These are phyloP conservation scores for Hypoxylon sp. DNA, from an alignment of 2,329 filamentous ascomycete species.

Conservation along the genomic window DNA sequence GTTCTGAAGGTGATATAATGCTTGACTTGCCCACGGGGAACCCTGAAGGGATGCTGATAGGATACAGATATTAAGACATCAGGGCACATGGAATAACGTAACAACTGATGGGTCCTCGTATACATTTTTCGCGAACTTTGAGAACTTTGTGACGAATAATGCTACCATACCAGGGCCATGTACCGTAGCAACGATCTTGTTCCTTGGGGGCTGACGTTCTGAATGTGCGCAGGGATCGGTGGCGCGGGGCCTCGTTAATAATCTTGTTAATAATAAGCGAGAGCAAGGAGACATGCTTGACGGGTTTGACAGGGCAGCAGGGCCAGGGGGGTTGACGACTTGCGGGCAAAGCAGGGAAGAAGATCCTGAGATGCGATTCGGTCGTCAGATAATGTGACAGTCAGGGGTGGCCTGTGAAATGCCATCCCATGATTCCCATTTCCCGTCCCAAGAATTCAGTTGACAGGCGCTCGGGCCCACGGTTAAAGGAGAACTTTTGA, in stretches of 20 bases:
- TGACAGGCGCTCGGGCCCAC: constrained; percentile 34
- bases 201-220: constrained; percentile 28
- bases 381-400: constrained; percentile 39
- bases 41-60: too few species aligned
- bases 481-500: constrained; percentile 13
- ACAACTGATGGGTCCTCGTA: too few species aligned
- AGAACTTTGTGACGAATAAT: too few species aligned
- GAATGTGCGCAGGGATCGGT: constrained; percentile 11
- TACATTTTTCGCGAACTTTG: constrained; percentile 15
- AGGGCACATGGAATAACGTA: too few species aligned
- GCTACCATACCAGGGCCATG: too few species aligned
- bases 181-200: constrained; percentile 35
- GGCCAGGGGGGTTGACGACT: constrained; percentile 16
- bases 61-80: too few species aligned
- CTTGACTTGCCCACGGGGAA: neutral
- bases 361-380: constrained; percentile 41
- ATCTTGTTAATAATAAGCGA: constrained; percentile 35
- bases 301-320: constrained; percentile 32
- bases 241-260: constrained; percentile 28
- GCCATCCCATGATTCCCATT: constrained; percentile 33
- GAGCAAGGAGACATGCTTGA: constrained; percentile 29
- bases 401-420: constrained; percentile 28
- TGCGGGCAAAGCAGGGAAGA: constrained; percentile 25
- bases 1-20: neutral
- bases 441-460: constrained; percentile 29